These are phyloP conservation scores for Sideroxylon spinosum DNA, from an alignment of 179 eudicot species.

Conservation along the genomic window DNA sequence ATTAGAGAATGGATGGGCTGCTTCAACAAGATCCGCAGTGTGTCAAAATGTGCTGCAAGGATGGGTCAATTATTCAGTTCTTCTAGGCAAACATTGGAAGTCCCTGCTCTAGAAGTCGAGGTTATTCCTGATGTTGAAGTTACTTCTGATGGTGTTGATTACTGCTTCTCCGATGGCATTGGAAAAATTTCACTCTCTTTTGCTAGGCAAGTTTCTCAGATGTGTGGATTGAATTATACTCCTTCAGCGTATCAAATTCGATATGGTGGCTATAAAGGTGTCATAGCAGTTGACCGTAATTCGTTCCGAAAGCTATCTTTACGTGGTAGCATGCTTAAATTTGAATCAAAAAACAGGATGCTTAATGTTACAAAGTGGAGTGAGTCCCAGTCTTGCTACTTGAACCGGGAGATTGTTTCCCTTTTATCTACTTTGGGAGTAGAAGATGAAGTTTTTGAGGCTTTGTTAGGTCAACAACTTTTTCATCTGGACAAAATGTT, in stretches of 20 bases:
- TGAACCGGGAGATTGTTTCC: constrained; percentile 81
- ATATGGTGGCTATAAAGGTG: constrained; percentile 96
- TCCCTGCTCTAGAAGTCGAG: constrained; percentile 64
- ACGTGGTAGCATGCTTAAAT: constrained; percentile 88
- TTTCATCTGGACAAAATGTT: constrained; percentile 57
- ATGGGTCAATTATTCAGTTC: constrained; percentile 93
- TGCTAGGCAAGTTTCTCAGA: constrained; percentile 72
- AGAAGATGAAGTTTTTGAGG: constrained; percentile 51
- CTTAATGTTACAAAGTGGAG: constrained; percentile 85
- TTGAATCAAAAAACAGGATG: constrained; percentile 86
- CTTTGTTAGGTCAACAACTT: constrained; percentile 62
- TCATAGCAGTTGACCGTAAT: constrained; percentile 76
- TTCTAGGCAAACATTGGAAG: constrained; percentile 62
- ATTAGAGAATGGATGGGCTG: constrained; percentile 98
- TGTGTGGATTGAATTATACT: constrained; percentile 47
- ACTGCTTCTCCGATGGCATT: constrained; percentile 95
- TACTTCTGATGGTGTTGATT: constrained; percentile 60
- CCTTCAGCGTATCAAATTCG: constrained; percentile 94
- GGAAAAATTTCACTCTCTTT: constrained; percentile 86
- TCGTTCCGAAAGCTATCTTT: constrained; percentile 75
- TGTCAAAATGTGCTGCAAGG: constrained; percentile 96
- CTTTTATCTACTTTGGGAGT: constrained; percentile 84
- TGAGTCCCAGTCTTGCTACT: constrained; percentile 74
- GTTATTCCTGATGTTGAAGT: constrained; percentile 74
- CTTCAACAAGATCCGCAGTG: constrained; percentile 80